phyloP scores from a whole-genome alignment of 2,329 filamentous ascomycete species.

The Ascochyta pisi region DNA sequence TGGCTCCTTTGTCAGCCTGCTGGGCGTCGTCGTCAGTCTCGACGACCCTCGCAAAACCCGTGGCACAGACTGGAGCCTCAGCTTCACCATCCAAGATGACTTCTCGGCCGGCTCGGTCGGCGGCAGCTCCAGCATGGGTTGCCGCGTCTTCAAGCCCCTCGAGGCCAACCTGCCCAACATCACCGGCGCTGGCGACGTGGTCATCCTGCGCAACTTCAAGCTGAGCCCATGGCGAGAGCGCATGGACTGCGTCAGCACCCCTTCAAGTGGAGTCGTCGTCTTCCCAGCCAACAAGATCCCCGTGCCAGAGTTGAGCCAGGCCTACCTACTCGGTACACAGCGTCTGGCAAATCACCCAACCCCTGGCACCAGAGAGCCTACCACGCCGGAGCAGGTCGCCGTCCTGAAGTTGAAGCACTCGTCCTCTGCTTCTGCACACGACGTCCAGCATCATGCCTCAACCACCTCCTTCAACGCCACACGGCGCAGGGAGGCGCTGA shows the following conservation, averaged over 20 bases:
- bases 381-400: conserved; percentile 31
- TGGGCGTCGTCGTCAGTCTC: conserved; percentile 75
- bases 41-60: conserved; percentile 59
- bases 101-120: conserved; percentile 27
- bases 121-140: conserved; percentile 25
- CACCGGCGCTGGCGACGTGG: conserved; percentile 64
- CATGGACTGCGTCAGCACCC: conserved; percentile 21
- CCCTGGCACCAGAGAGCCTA: conserved; percentile 12
- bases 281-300: conserved; percentile 30
- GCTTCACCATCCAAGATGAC: conserved; percentile 51
- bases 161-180: conserved; percentile 53
- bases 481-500: conserved; percentile 54
- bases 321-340: conserved; percentile 27
- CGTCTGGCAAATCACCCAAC: conserved; percentile 17
- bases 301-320: conserved; percentile 25
- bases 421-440: conserved; percentile 20
- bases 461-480: conserved; percentile 9
- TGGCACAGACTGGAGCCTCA: conserved; percentile 57
- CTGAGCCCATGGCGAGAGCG: conserved; percentile 25
- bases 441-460: conserved; percentile 26
- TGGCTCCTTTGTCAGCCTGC: conserved; percentile 59
- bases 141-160: conserved; percentile 33
- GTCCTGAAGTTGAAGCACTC: conserved; percentile 34
- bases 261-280: conserved; percentile 17
- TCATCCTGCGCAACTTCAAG: conserved; percentile 61